Evolutionary conservation across 2,329 filamentous ascomycete genomes (phyloP).

Genomic region (Cercospora sesami): DNA sequence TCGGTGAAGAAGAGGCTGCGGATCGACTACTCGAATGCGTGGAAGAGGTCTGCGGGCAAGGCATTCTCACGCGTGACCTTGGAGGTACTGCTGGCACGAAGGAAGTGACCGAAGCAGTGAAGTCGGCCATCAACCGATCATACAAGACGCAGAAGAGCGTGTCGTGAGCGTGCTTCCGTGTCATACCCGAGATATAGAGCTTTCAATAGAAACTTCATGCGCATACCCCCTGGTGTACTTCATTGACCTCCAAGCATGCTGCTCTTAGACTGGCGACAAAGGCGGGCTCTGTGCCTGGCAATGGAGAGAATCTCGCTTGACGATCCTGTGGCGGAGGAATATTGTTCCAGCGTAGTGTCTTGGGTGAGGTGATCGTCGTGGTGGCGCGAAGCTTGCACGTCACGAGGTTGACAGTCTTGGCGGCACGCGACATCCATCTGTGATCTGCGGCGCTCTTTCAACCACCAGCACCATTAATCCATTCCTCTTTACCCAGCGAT

Average conservation of each 20-base stretch:
- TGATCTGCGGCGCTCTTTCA: background rate
- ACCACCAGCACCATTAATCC: background rate
- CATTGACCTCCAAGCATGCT: no score
- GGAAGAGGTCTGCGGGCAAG: constrained; percentile 55
- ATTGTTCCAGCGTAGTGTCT: background rate
- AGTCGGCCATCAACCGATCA: constrained; percentile 39
- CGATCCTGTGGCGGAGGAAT: background rate
- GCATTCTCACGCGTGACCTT: constrained; percentile 56
- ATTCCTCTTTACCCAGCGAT: background rate
- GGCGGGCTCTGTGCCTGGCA: background rate
- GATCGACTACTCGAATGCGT: constrained; percentile 54
- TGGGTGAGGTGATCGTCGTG: background rate
- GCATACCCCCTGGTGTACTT: background rate
- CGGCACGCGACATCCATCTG: background rate
- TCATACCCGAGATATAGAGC: background rate
- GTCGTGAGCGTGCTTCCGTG: background rate
- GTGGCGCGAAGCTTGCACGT: background rate
- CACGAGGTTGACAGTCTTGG: background rate
- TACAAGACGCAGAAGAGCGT: constrained; percentile 17
- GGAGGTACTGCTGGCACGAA: constrained; percentile 50
- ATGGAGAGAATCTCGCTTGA: background rate
- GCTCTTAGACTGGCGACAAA: no score
- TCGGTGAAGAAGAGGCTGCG: constrained; percentile 56
- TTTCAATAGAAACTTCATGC: background rate
- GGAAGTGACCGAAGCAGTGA: constrained; percentile 48